Base-by-base conservation (phyloP, 2,329 filamentous ascomycete genomes). In the Calonectria pseudoreteaudii region DNA sequence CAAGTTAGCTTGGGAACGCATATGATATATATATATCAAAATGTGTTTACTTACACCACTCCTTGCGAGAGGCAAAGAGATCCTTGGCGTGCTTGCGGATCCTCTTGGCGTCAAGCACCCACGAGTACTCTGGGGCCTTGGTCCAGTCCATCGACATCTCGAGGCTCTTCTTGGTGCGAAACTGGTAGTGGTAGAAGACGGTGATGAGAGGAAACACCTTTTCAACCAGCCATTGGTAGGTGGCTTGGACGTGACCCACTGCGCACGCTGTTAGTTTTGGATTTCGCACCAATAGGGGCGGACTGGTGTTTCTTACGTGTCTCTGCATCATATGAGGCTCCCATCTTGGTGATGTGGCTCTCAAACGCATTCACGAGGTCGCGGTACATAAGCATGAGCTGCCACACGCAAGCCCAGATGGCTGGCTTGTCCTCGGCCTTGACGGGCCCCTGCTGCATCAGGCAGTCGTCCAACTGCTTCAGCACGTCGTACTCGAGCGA, bases 391-490 rank as follows among this genome's bases (percentile, higher is more conserved):
- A 89, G 82, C 53, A 89, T 86, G 70, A 89, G 79, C 74, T 88
- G 86, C 87, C 88, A 89, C 79, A 88, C 80, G 77, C 85, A 86
- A 20, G 84, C 86, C 87, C 88, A 89, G 28, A 89, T 77, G n/a
- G 85, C 84, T 71, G 88, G 79, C 64, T 83, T 84, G 66, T 87
- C 86, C 18, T 85, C 80, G 1, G 80, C 74, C 77, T 84, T 83
- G 16, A 86, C 83, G 30, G 86, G 82, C 14, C 82, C 81, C 64
- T 85, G 81, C 62, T 86, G 86, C 9, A 80, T 79, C 38, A 87
- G 79, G 50, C 81, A 84, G 34, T 84, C 83, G 66, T 87, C 86
- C 31, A 87, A 81, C 47, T 84, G 82, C 74, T 82, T 84, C 64
- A 86, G 80, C 44, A 87, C 83, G 70, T 86, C 83, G 64, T 83